A percentile compares a stretch with the other conserved stretches of the same genome.
Conservation (phyloP, 352 stramenopile genomes). For the Phytophthora chlamydospora region DNA sequence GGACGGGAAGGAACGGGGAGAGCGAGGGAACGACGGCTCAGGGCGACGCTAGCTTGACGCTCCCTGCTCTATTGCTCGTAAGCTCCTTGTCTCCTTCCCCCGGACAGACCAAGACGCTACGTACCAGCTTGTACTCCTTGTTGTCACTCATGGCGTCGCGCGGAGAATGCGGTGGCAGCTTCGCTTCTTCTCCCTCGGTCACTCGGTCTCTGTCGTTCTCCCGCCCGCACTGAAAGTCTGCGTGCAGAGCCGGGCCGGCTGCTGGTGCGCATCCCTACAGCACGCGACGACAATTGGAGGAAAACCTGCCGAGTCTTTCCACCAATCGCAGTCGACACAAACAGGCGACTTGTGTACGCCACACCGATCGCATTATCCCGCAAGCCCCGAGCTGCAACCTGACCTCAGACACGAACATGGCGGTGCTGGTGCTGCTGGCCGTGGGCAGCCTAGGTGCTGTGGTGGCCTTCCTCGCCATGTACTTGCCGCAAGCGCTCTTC, state of each 20-base stretch:
- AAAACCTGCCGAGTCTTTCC: constrained; percentile 27
- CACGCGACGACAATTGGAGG: constrained; percentile 22
- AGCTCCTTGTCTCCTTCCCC: background rate
- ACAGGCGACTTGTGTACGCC: constrained; percentile 11
- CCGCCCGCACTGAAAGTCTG: constrained; percentile 38
- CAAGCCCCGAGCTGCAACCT: background rate
- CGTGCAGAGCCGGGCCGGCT: constrained; percentile 17
- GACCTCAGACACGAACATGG: constrained; percentile 16
- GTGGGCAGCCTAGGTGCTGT: constrained; percentile 15
- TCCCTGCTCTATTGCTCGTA: too few species aligned
- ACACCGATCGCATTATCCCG: constrained; percentile 7
- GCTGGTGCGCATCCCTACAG: constrained; percentile 11
- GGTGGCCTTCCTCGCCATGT: constrained; percentile 29
- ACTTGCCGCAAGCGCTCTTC: constrained; percentile 30
- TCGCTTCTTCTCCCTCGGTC: constrained; percentile 31
- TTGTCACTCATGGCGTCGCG: constrained; percentile 59
- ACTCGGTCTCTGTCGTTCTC: constrained; percentile 34
- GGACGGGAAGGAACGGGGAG: constrained; percentile 7
- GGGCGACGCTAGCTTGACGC: too few species aligned
- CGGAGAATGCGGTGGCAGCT: constrained; percentile 18
- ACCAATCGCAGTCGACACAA: constrained; percentile 37
- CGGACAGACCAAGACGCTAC: background rate
- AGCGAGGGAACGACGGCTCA: background rate
- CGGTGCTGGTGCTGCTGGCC: constrained; percentile 16
- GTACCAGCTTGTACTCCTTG: constrained; percentile 87